phyloP scores from a whole-genome alignment of 768 basidiomycete genomes.

The Termitomyces sp. region DNA sequence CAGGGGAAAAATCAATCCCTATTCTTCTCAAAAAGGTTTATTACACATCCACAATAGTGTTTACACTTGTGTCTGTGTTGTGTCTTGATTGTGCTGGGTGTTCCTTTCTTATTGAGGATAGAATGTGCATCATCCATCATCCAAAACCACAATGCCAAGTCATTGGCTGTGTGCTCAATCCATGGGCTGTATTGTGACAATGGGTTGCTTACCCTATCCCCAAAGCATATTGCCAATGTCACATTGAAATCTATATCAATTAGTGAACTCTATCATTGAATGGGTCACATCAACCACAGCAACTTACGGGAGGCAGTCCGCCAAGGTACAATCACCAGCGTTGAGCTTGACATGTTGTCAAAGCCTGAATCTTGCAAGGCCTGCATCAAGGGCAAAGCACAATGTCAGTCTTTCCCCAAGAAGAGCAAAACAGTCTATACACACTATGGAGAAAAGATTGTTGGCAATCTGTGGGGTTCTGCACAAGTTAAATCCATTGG shows the following conservation, averaged over 20 bases:
- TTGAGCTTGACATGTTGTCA: slow-evolving; percentile 22
- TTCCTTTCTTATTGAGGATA: slow-evolving; percentile 9
- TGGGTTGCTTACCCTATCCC: neutral
- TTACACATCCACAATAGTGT: slow-evolving; percentile 8
- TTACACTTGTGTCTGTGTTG: slow-evolving; percentile 25
- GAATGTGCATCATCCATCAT: slow-evolving; percentile 22
- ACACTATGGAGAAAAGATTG: slow-evolving; percentile 19
- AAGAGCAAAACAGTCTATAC: slow-evolving; percentile 8
- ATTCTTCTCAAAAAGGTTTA: slow-evolving; percentile 16
- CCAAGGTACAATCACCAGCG: slow-evolving; percentile 24
- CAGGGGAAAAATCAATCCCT: neutral
- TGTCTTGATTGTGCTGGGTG: slow-evolving; percentile 15
- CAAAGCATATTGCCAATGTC: slow-evolving; percentile 6
- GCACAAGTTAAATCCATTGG: slow-evolving; percentile 15
- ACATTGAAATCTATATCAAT: slow-evolving; percentile 17
- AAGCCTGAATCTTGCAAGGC: slow-evolving; percentile 21
- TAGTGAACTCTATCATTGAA: slow-evolving; percentile 25
- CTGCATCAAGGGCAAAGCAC: slow-evolving; percentile 23
- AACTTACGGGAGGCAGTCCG: slow-evolving; percentile 23
- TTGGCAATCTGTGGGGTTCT: slow-evolving; percentile 23
- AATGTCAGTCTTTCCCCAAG: slow-evolving; percentile 18
- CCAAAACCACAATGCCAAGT: neutral
- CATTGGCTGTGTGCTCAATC: slow-evolving; percentile 21
- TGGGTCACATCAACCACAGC: slow-evolving; percentile 31
- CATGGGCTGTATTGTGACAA: slow-evolving; percentile 24